Conservation (phyloP, 352 stramenopile genomes). For the Albugo laibachii region DNA sequence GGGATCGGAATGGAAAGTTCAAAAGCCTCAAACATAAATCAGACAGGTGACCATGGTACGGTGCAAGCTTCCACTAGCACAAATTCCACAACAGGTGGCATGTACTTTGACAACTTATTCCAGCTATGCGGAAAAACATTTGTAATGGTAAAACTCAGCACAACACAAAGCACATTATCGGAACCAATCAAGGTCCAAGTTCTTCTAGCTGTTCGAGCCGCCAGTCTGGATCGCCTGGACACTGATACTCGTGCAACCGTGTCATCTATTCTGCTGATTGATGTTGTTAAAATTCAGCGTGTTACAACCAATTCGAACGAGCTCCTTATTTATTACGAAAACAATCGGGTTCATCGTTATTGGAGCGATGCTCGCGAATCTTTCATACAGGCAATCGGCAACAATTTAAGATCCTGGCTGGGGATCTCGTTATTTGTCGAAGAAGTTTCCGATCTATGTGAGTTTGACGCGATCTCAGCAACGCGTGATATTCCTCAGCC, state of each 20-base stretch:
- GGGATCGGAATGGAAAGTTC: neutral
- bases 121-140: slow-evolving; percentile 74
- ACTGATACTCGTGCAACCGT: slow-evolving; percentile 35
- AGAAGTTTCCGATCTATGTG: slow-evolving; percentile 62
- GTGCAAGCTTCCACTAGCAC: slow-evolving; percentile 2
- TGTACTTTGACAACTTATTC: slow-evolving; percentile 79
- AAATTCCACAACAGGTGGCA: slow-evolving; percentile 18
- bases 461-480: slow-evolving; percentile 64
- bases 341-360: slow-evolving; percentile 75
- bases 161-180: slow-evolving; percentile 40
- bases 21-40: neutral
- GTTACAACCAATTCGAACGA: slow-evolving; percentile 72
- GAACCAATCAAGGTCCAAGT: slow-evolving; percentile 52
- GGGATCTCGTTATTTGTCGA: slow-evolving; percentile 64
- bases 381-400: slow-evolving; percentile 72
- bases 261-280: slow-evolving; percentile 68
- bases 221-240: slow-evolving; percentile 59
- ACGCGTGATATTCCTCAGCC: slow-evolving; percentile 60
- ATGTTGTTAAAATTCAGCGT: slow-evolving; percentile 79
- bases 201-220: slow-evolving; percentile 48
- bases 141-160: slow-evolving; percentile 67
- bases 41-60: neutral
- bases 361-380: slow-evolving; percentile 71
- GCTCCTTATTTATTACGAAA: slow-evolving; percentile 67
- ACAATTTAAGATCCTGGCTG: slow-evolving; percentile 74